phyloP scores from a whole-genome alignment of 164 flowering plant genomes.

The Tetracentron sinense region DNA sequence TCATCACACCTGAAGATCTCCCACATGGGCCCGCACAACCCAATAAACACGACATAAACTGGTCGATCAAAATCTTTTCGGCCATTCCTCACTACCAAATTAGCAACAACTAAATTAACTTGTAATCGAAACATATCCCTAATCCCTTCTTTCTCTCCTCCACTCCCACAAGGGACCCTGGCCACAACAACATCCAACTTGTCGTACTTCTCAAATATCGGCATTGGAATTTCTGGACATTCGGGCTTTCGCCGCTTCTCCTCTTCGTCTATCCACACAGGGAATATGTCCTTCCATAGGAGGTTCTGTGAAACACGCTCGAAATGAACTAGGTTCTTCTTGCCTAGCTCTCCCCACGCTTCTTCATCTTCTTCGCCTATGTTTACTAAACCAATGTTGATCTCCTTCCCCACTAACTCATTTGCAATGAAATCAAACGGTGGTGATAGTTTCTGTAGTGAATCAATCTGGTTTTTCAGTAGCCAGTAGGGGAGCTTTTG shows the following conservation, averaged over 20 bases:
- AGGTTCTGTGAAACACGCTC: background rate
- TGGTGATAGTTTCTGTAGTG: too few relatives aligned
- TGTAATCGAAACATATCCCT: constrained; percentile 57
- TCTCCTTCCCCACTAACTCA: background rate
- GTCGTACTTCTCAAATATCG: constrained; percentile 24
- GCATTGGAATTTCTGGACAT: constrained; percentile 47
- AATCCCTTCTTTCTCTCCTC: constrained; percentile 36
- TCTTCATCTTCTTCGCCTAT: background rate
- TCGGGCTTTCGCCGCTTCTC: constrained; percentile 49
- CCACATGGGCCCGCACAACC: constrained; percentile 45
- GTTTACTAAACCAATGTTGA: background rate
- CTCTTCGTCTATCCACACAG: constrained; percentile 79
- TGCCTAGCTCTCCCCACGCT: background rate
- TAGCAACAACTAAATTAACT: constrained; percentile 52
- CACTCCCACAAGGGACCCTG: constrained; percentile 50
- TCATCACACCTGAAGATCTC: constrained; percentile 53
- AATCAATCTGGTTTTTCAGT: too few relatives aligned
- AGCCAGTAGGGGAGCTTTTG: too few relatives aligned
- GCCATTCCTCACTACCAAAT: constrained; percentile 33
- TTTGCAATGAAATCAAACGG: background rate
- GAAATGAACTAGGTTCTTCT: background rate
- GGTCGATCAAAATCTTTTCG: constrained; percentile 28
- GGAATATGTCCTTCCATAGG: constrained; percentile 9
- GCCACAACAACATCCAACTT: constrained; percentile 46
- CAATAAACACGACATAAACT: constrained; percentile 37